Percentiles rank a stretch among this genome's conserved stretches.
These are phyloP conservation scores for Fusarium incarnatum DNA, from an alignment of 2,329 filamentous ascomycete genomes.

Conservation along the genomic window DNA sequence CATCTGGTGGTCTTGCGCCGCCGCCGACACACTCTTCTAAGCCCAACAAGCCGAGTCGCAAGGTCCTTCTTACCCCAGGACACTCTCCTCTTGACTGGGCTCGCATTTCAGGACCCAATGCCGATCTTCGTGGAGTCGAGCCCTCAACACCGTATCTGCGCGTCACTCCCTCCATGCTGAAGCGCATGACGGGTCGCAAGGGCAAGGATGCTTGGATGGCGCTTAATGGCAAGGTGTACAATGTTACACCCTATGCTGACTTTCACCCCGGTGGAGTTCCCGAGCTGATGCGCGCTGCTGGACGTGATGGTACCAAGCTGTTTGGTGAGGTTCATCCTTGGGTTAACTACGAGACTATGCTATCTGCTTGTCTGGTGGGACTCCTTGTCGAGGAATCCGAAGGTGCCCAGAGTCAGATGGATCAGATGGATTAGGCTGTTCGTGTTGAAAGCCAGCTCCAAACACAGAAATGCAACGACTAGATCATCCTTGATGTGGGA, in stretches of 20 bases:
- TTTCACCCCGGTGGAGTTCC: conserved; percentile 91
- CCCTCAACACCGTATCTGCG: conserved; percentile 68
- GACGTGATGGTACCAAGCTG: conserved; percentile 69
- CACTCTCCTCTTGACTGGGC: conserved; percentile 98
- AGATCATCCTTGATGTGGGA: not conserved
- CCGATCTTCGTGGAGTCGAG: conserved; percentile 75
- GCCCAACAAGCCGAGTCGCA: conserved; percentile 69
- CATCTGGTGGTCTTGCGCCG: conserved; percentile 60
- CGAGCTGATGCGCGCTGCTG: conserved; percentile 75
- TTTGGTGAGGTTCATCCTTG: conserved; percentile 77
- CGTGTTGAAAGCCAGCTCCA: not conserved
- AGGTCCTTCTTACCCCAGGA: conserved; percentile 86
- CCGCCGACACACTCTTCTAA: conserved; percentile 66
- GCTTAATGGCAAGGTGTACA: conserved; percentile 92
- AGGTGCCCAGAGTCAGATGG: conserved; percentile 61
- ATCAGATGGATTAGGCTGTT: conserved; percentile 68
- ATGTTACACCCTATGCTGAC: conserved; percentile 87
- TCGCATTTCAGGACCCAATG: conserved; percentile 72
- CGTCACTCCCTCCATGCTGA: conserved; percentile 85
- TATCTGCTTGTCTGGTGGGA: conserved; percentile 71
- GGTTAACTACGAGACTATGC: conserved; percentile 79
- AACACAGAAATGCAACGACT: not conserved
- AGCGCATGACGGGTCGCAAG: conserved; percentile 81
- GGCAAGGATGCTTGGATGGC: conserved; percentile 91
- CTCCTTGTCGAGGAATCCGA: conserved; percentile 69